Evolutionary conservation across 768 basidiomycete species (phyloP).

Genomic region (Dictyophora rubrovolvata): DNA sequence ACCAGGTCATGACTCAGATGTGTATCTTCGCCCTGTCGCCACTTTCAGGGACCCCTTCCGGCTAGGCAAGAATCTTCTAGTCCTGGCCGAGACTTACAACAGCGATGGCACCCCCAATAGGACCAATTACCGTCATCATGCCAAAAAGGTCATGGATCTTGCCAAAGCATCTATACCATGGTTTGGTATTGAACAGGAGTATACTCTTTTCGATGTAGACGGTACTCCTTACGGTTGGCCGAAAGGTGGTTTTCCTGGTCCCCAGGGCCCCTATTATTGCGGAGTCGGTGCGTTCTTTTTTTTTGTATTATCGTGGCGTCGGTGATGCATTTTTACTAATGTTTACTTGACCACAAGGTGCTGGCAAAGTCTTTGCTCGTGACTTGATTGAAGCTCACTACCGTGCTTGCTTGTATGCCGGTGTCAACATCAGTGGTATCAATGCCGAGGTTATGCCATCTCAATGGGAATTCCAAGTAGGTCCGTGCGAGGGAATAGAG

Average conservation of each 20-base stretch:
- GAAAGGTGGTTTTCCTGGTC: conserved; percentile 98
- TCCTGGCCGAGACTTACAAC: conserved; percentile 97
- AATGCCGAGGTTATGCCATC: conserved; percentile 99
- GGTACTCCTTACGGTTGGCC: conserved; percentile 93
- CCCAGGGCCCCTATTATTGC: conserved; percentile 99
- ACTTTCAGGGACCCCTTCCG: conserved; percentile 99
- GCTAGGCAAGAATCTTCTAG: conserved; percentile 94
- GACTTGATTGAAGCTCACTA: conserved; percentile 99
- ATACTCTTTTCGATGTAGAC: conserved; percentile 92
- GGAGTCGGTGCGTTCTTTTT: conserved; percentile 69
- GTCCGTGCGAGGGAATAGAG: conserved; percentile 92
- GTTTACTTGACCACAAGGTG: conserved; percentile 38
- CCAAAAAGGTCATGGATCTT: conserved; percentile 91
- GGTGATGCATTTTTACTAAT: background rate
- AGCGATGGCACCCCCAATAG: conserved; percentile 96
- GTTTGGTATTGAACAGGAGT: conserved; percentile 99
- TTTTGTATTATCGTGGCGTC: background rate
- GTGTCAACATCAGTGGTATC: conserved; percentile 97
- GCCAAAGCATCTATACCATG: conserved; percentile 75
- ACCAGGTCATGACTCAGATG: conserved; percentile 89
- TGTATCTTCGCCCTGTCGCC: conserved; percentile 93
- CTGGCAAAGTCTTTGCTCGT: conserved; percentile 96
- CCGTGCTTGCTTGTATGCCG: conserved; percentile 89
- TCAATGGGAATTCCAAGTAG: conserved; percentile 99
- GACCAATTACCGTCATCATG: conserved; percentile 91